Conservation (phyloP, 1,139 yeast genomes). For the Debaryomycetaceae sp. region DNA sequence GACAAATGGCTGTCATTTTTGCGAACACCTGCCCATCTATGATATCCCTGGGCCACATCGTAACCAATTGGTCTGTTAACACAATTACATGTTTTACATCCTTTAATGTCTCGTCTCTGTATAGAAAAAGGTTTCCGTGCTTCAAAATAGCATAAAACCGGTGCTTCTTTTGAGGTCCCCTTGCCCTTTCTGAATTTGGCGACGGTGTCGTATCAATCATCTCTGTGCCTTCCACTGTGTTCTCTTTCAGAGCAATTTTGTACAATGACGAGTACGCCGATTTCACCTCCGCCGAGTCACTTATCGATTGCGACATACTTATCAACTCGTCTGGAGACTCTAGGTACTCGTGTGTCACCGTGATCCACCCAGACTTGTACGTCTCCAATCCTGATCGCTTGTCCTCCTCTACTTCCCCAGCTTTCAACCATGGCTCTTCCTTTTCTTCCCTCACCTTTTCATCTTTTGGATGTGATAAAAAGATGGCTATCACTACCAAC, state of each 20-base stretch:
- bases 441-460: slow-evolving; percentile 11
- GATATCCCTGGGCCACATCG: slow-evolving; percentile 81
- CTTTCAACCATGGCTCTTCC: slow-evolving; percentile 36
- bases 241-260: slow-evolving; percentile 46
- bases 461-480: slow-evolving; percentile 32
- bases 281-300: slow-evolving; percentile 41
- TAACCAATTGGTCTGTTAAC: slow-evolving; percentile 62
- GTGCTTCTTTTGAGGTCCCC: slow-evolving; percentile 45
- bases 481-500: slow-evolving; percentile 32
- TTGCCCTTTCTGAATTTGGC: slow-evolving; percentile 5
- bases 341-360: slow-evolving; percentile 74
- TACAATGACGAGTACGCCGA: slow-evolving; percentile 60
- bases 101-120: slow-evolving; percentile 61
- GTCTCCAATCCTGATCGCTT: slow-evolving; percentile 61
- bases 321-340: slow-evolving; percentile 40
- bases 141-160: slow-evolving; percentile 65
- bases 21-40: slow-evolving; percentile 77
- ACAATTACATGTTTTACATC: slow-evolving; percentile 81
- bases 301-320: slow-evolving; percentile 31
- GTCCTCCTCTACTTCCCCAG: slow-evolving; percentile 62
- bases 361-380: slow-evolving; percentile 73
- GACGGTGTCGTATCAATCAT: slow-evolving; percentile 2
- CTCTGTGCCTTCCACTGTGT: slow-evolving; percentile 2
- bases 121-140: slow-evolving; percentile 83
- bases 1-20: slow-evolving; percentile 73